Base-by-base conservation (phyloP, 179 eudicot genomes). In the Beta lomatogona region DNA sequence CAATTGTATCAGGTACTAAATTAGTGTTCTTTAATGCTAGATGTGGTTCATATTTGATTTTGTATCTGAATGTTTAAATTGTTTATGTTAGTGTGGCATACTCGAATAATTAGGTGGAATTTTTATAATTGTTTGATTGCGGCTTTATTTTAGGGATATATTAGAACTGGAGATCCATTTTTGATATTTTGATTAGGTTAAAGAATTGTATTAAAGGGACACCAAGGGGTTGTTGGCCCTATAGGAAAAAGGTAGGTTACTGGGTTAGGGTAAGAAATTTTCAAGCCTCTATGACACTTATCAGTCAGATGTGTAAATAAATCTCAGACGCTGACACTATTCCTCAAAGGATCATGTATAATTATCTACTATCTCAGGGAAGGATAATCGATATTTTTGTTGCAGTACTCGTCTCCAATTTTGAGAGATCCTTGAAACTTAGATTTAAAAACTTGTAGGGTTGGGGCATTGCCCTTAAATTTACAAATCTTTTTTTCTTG, bases 1-100 rank as follows among this genome's bases (percentile, higher is more conserved):
- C 99, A 95, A 81, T 85, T 95, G 67, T 95, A 89, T 86, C 99
- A 95, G 94, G 99, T 95, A 91, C 75, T 44, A 60, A 55, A 61
- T 61, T 79, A n/a, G 13, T 57, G 50, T 77, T 46, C 13, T 60
- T 12, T 65, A 53, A 16, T 76, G 44, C 13, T 14, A 21, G 61
- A 5, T 63, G n/a, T 31, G 1, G 9, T 59, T 76, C 41, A 19
- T 64, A n/a, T 67, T 41, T 57, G 16, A 28, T 53, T 76, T 53
- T 80, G 19, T 22, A 22, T 46, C 50, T 19, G 45, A 19, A 10
- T 71, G 44, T 44, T 10, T 67, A 36, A 15, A 68, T 28, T 69
- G 65, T 68, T 6, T 3, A 44, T 54, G 11, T 57, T 16, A 22
- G 64, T 48, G 15, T 66, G 57, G 14, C 52, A 48, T 48, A 48